Evolutionary conservation across 345 rosid genomes (phyloP).

Genomic region (Ricinus communis): DNA sequence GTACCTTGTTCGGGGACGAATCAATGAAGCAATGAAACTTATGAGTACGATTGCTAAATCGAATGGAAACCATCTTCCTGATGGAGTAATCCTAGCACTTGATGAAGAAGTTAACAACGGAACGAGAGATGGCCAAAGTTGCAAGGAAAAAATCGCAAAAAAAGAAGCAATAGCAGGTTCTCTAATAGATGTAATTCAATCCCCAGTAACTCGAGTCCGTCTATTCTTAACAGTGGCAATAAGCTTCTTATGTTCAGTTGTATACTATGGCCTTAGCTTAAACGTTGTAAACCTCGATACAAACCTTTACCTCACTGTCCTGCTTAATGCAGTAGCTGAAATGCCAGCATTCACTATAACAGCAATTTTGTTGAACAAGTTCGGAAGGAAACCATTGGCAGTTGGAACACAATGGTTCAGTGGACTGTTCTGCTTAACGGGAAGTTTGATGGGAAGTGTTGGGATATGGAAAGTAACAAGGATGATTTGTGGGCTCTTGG

Average conservation of each 20-base stretch:
- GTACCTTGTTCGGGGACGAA: constrained; percentile 79
- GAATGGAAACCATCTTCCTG: constrained; percentile 58
- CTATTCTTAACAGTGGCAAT: constrained; percentile 52
- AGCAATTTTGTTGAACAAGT: constrained; percentile 59
- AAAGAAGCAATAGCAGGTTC: constrained; percentile 57
- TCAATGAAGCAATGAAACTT: constrained; percentile 65
- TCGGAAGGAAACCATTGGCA: constrained; percentile 79
- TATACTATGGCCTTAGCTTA: constrained; percentile 89
- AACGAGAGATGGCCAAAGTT: constrained; percentile 5
- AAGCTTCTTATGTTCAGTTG: constrained; percentile 68
- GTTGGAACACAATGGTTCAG: constrained; percentile 83
- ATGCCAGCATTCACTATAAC: constrained; percentile 84
- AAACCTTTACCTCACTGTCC: constrained; percentile 70
- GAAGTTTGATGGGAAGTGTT: constrained; percentile 34
- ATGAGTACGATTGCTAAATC: constrained; percentile 63
- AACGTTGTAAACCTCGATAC: constrained; percentile 88
- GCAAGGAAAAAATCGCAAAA: constrained; percentile 9
- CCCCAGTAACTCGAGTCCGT: constrained; percentile 64
- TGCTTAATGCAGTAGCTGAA: constrained; percentile 75
- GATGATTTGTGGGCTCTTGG: constrained; percentile 70
- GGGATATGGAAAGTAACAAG: constrained; percentile 68
- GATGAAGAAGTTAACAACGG: constrained; percentile 54
- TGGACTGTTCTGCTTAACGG: constrained; percentile 63
- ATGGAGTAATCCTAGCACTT: constrained; percentile 55
- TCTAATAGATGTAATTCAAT: constrained; percentile 56